Conservation (phyloP, 2,329 filamentous ascomycete genomes). For the Penicillium polonicum region DNA sequence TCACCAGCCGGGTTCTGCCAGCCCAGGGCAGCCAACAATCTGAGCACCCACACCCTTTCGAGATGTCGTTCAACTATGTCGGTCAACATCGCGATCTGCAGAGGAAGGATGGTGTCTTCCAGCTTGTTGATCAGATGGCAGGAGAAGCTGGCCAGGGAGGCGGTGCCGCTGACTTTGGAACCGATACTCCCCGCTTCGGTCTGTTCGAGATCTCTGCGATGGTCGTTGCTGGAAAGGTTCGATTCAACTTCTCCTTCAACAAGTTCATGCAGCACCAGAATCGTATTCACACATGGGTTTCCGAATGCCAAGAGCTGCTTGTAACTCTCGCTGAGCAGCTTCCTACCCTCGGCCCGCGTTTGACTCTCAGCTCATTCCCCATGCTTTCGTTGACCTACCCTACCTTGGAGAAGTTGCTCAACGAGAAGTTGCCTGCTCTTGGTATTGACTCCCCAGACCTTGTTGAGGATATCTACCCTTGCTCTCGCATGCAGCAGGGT, state of each 20-base stretch:
- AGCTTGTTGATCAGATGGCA: constrained; percentile 46
- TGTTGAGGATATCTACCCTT: constrained; percentile 46
- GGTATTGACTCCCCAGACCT: constrained; percentile 35
- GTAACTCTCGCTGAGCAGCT: constrained; percentile 30
- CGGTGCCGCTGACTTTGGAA: constrained; percentile 47
- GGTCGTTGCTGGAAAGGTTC: constrained; percentile 47
- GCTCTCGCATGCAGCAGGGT: constrained; percentile 41
- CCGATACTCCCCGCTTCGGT: constrained; percentile 47
- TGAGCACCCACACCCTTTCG: constrained; percentile 43
- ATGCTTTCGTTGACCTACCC: constrained; percentile 47
- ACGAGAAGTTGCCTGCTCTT: constrained; percentile 38
- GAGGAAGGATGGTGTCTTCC: constrained; percentile 46
- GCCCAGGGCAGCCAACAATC: constrained; percentile 32
- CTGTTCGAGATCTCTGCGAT: constrained; percentile 55
- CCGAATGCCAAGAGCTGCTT: constrained; percentile 38
- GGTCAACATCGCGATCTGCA: constrained; percentile 46
- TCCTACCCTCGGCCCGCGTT: constrained; percentile 22
- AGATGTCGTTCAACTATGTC: constrained; percentile 46
- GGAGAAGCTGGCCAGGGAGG: constrained; percentile 48
- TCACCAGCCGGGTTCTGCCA: constrained; percentile 34
- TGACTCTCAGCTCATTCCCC: constrained; percentile 47
- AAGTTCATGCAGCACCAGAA: constrained; percentile 49
- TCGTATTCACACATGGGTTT: constrained; percentile 46
- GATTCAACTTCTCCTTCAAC: constrained; percentile 54
- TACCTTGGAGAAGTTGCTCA: constrained; percentile 39